Conservation (phyloP, 1,284 basidiomycete species). For the Melampsora americana region DNA sequence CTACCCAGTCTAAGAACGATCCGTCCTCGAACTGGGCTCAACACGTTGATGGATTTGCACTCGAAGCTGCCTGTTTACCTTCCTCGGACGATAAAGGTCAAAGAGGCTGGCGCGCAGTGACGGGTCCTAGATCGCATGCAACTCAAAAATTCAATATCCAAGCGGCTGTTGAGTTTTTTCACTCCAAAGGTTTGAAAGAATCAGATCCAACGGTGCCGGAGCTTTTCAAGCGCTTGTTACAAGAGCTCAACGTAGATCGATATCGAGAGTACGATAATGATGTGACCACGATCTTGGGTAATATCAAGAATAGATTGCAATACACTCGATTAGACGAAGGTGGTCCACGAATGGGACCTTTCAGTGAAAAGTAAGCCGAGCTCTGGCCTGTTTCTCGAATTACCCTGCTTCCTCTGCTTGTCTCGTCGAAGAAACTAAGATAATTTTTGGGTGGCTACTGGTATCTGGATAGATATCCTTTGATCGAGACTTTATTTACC, state of each 20-base stretch:
- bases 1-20: not conserved
- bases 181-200: conserved; percentile 58
- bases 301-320: conserved; percentile 70
- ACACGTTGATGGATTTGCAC: conserved; percentile 24
- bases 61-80: conserved; percentile 26
- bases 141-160: conserved; percentile 60
- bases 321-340: conserved; percentile 76
- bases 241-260: conserved; percentile 78
- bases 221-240: conserved; percentile 71
- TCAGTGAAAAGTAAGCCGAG: conserved; percentile 63
- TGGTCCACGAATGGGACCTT: conserved; percentile 79
- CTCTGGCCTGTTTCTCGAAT: not conserved
- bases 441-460: not conserved
- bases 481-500: conserved; percentile 87
- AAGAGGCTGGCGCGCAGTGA: conserved; percentile 26
- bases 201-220: conserved; percentile 57
- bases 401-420: not conserved
- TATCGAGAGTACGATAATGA: conserved; percentile 83
- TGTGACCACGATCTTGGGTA: conserved; percentile 67
- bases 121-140: conserved; percentile 64
- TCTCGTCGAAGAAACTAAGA: not conserved
- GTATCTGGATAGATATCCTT: conserved; percentile 62
- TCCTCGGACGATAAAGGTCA: not conserved
- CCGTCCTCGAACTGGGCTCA: not conserved
- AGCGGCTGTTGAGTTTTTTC: conserved; percentile 67